Conservation (phyloP, 257 asterid species). For the Solanum chilense region DNA sequence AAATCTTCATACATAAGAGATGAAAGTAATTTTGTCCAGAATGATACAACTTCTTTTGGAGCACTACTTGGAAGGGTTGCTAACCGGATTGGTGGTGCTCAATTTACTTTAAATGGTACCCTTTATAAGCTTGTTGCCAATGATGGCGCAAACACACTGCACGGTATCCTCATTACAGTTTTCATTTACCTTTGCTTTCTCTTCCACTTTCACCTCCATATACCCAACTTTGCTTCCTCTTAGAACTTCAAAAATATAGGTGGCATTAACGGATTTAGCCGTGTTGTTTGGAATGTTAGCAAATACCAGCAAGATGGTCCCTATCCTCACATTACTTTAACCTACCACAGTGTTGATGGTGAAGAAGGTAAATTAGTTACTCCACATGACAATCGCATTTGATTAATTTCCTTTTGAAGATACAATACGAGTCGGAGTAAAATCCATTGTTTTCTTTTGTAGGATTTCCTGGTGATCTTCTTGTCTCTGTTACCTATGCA, state of each 20-base stretch:
- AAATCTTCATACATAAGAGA: neutral
- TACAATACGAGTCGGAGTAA: neutral
- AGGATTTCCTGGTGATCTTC: slow-evolving; percentile 18
- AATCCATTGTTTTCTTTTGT: neutral
- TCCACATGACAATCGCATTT: neutral
- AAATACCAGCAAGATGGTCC: neutral
- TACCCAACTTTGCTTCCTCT: neutral
- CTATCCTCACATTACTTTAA: slow-evolving; percentile 1
- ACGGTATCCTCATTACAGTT: neutral
- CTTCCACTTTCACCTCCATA: neutral
- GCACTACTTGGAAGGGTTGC: slow-evolving; percentile 22
- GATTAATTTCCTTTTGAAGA: neutral
- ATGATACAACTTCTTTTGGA: slow-evolving; percentile 8
- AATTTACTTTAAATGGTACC: slow-evolving; percentile 9
- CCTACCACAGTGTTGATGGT: slow-evolving; percentile 10
- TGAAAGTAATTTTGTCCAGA: neutral
- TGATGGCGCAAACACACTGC: slow-evolving; percentile 9
- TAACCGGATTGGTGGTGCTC: slow-evolving; percentile 12
- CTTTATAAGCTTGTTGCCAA: slow-evolving; percentile 8
- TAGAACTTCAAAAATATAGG: slow-evolving; percentile 3
- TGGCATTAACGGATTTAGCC: slow-evolving; percentile 4
- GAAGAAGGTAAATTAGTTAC: slow-evolving; percentile 8
- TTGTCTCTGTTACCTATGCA: slow-evolving; percentile 1
- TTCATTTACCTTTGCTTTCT: neutral
- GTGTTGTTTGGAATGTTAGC: slow-evolving; percentile 7